A percentile compares a stretch with the other conserved stretches of the same genome.
phyloP scores from a whole-genome alignment of 305 asterid genomes.

The Andrographis paniculata region DNA sequence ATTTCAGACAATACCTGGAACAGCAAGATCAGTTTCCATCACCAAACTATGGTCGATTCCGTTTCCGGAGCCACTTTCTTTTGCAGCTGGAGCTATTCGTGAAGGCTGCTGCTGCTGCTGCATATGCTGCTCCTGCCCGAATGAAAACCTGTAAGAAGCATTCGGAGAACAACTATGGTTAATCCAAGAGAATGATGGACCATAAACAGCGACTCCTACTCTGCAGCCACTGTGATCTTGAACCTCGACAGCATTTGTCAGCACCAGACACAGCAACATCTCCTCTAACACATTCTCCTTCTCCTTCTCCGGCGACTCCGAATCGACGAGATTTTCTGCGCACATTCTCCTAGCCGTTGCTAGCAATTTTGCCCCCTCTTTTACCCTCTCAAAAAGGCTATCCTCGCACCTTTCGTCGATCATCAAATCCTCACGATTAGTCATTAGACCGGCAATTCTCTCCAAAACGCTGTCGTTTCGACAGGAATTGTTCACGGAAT shows the following conservation, averaged over 20 bases:
- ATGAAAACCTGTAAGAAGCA: conserved; percentile 45
- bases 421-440: conserved; percentile 41
- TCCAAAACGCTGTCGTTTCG: conserved; percentile 18
- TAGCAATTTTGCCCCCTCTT: conserved; percentile 40
- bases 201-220: conserved; percentile 67
- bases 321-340: conserved; percentile 12
- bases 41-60: conserved; percentile 10
- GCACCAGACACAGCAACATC: conserved; percentile 56
- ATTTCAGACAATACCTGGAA: conserved; percentile 13
- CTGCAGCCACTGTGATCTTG: conserved; percentile 36
- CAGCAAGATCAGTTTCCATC: conserved; percentile 10
- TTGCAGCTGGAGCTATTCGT: conserved; percentile 31
- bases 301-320: conserved; percentile 8
- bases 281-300: conserved; percentile 25
- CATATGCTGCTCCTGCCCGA: conserved; percentile 9
- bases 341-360: conserved; percentile 30
- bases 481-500: conserved; percentile 1
- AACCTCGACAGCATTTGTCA: conserved; percentile 75
- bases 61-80: conserved; percentile 3
- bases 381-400: conserved; percentile 23
- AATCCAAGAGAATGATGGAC: conserved; percentile 58
- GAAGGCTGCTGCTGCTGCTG: background rate
- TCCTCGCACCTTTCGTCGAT: conserved; percentile 6
- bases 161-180: conserved; percentile 89
- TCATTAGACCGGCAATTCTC: conserved; percentile 60